Percentiles rank a stretch among this genome's conserved stretches.
phyloP scores from a whole-genome alignment of 768 basidiomycete genomes.

The Dentipellis sp. region DNA sequence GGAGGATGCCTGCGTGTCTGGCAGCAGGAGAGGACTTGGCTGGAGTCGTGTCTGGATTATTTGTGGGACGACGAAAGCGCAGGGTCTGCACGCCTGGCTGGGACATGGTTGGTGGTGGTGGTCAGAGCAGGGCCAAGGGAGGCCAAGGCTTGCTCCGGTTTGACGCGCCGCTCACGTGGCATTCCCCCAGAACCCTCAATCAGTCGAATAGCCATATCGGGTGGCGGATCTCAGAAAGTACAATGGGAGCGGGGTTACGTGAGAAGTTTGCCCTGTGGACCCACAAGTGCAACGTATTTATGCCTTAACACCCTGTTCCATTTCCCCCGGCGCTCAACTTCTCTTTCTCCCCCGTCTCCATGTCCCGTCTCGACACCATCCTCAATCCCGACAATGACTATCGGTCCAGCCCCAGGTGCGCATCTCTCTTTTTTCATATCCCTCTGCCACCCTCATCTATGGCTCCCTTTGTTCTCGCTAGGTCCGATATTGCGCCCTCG shows the following conservation, averaged over 20 bases:
- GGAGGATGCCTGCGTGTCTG: constrained; percentile 61
- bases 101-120: neutral
- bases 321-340: neutral
- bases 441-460: neutral
- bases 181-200: neutral
- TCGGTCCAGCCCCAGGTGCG: constrained; percentile 3
- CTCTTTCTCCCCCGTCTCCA: neutral
- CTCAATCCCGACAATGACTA: constrained; percentile 10
- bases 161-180: neutral
- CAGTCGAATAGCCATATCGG: neutral
- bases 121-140: too few species aligned
- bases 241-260: constrained; percentile 6
- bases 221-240: constrained; percentile 13
- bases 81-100: constrained; percentile 20
- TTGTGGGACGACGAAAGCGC: constrained; percentile 23
- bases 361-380: constrained; percentile 15
- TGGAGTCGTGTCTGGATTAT: constrained; percentile 14
- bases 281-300: constrained; percentile 2
- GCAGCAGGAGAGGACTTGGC: constrained; percentile 14
- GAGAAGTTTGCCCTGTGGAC: neutral
- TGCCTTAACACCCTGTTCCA: neutral
- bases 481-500: constrained; percentile 4
- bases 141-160: neutral
- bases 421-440: neutral
- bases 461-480: neutral